Evolutionary conservation across 1,284 basidiomycete genomes (phyloP).

Genomic region (Pseudozyma sp.): DNA sequence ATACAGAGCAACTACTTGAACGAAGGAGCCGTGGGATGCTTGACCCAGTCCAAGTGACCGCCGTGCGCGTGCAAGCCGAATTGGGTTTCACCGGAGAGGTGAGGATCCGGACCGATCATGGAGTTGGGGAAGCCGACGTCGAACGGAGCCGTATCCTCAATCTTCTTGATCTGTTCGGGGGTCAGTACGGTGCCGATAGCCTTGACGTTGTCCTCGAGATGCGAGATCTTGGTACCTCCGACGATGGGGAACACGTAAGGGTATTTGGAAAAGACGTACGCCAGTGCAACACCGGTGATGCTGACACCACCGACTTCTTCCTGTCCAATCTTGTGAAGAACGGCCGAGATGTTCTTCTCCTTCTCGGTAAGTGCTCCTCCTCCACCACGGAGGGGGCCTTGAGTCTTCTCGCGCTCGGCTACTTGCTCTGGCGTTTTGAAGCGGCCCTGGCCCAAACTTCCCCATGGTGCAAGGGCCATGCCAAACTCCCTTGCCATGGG

Average conservation of each 20-base stretch:
- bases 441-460: conserved; percentile 72
- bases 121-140: conserved; percentile 60
- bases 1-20: conserved; percentile 15
- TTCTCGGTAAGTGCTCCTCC: conserved; percentile 38
- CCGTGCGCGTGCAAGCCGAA: conserved; percentile 29
- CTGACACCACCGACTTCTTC: conserved; percentile 46
- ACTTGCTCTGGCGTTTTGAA: conserved; percentile 68
- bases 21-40: conserved; percentile 41
- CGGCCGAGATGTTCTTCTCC: conserved; percentile 50
- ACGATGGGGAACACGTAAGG: conserved; percentile 52
- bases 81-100: conserved; percentile 31
- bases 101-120: conserved; percentile 37
- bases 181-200: conserved; percentile 49
- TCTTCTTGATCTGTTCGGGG: conserved; percentile 55
- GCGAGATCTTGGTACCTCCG: conserved; percentile 50
- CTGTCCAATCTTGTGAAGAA: conserved; percentile 54
- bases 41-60: conserved; percentile 50
- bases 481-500: conserved; percentile 73
- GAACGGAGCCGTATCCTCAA: conserved; percentile 49
- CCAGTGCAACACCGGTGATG: conserved; percentile 47
- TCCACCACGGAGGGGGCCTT: conserved; percentile 48
- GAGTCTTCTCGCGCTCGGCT: conserved; percentile 43
- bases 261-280: conserved; percentile 47
- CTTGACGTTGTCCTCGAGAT: conserved; percentile 55
- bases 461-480: conserved; percentile 73